phyloP scores from a whole-genome alignment of 1,284 basidiomycete species.

The Coniferiporia weirii region DNA sequence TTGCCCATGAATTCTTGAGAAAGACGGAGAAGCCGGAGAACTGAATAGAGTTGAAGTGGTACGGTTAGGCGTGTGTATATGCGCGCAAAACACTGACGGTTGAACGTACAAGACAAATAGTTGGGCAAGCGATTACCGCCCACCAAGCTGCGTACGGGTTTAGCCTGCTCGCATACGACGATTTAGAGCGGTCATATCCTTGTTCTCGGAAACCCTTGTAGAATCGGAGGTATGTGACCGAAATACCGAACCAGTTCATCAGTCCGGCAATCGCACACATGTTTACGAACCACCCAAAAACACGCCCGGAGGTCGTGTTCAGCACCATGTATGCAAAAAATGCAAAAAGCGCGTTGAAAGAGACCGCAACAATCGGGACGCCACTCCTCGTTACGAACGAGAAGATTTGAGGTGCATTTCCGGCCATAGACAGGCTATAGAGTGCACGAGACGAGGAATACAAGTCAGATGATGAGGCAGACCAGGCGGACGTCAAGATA shows the following conservation, averaged over 20 bases:
- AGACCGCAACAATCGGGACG: constrained; percentile 69
- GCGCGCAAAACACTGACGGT: background rate
- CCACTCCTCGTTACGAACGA: constrained; percentile 61
- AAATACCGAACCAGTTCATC: constrained; percentile 72
- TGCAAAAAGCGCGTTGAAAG: constrained; percentile 63
- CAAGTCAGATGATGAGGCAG: constrained; percentile 78
- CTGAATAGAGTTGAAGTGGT: constrained; percentile 30
- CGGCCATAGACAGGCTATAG: constrained; percentile 73
- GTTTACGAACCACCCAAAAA: constrained; percentile 76
- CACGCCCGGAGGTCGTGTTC: constrained; percentile 52
- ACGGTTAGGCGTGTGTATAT: background rate
- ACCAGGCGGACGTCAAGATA: constrained; percentile 82
- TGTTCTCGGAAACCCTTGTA: constrained; percentile 40
- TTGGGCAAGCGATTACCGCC: constrained; percentile 43
- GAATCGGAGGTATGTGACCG: constrained; percentile 43
- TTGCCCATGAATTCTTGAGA: constrained; percentile 57
- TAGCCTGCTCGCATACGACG: constrained; percentile 35
- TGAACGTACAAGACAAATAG: constrained; percentile 66
- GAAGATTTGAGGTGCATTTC: constrained; percentile 78
- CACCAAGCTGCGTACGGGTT: constrained; percentile 41
- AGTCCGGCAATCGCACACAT: constrained; percentile 64
- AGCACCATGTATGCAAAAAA: constrained; percentile 71
- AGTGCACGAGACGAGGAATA: constrained; percentile 80
- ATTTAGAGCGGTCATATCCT: constrained; percentile 32
- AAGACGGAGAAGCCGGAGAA: constrained; percentile 77